Evolutionary conservation across 495 filamentous ascomycete genomes (phyloP), one percentile per base, ranked within the genome.

Genomic region (Hyaloscypha bicolor): DNA sequence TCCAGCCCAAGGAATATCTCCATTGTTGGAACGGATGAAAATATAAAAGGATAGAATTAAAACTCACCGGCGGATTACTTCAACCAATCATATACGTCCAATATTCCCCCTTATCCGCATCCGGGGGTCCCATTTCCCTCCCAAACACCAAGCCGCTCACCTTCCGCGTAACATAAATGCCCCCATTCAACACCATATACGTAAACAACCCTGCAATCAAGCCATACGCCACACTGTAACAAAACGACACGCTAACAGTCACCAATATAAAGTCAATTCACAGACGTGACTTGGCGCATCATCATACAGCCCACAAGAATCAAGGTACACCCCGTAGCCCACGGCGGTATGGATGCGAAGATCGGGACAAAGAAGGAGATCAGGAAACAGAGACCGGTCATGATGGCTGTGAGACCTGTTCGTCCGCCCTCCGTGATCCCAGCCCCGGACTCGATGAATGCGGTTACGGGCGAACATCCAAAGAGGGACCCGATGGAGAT

Each of bases 331-430:
- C 92, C 92, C 0, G 91, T 94, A 6, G 92, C 92, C 91, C 91
- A 95, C 0, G 92, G 89, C 1, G 92, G 92, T 56, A 94, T 92
- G 3, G 88, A 91, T 31, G 91, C 90, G 68, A 94, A 90, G 35
- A 95, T 90, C 0, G 92, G 92, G 0, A 91, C 90, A 73, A 95
- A 92, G 82, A 95, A 93, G 35, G 90, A 84, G 71, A 92, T 79
- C 69, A 95, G 85, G 79, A 95, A 95, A 72, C 89, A 91, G 58
- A 89, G 58, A 4, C 92, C 92, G 0, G 90, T 86, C 39, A 85
- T 82, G 63, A 91, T 87, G 4, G 91, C 89, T 8, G 92, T 93
- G 21, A 95, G 78, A 6, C 92, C 92, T 0, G 91, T 94, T 60
- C 87, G 86, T 0, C 91, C 91, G 19, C 92, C 92, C 76, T 93